Percentiles rank a stretch among this genome's conserved stretches.
Conservation (phyloP, 176 grass and related monocot species). For the Cenchrus fungigraminus region DNA sequence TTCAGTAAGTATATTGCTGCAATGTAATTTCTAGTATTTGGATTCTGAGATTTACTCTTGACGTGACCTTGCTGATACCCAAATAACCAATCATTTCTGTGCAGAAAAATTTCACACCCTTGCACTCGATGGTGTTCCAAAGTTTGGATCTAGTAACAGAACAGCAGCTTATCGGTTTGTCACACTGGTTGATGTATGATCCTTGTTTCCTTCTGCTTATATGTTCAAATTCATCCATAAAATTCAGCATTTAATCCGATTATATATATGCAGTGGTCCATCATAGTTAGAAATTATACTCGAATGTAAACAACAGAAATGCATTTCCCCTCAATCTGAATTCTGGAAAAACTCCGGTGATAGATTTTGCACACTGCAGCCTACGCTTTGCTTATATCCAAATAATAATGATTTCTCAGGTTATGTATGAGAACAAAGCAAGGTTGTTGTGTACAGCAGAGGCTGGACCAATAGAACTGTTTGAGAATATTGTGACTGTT, state of each 20-base stretch:
- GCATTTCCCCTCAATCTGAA: background rate
- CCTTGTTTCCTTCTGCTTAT: background rate
- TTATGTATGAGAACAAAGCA: constrained; percentile 92
- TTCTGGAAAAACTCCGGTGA: background rate
- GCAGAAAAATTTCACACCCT: constrained; percentile 94
- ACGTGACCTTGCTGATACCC: constrained; percentile 1
- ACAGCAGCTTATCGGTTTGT: constrained; percentile 91
- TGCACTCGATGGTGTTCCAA: constrained; percentile 81
- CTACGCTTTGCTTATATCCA: constrained; percentile 10
- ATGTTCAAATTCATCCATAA: background rate
- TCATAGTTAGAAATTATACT: background rate
- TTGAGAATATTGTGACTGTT: constrained; percentile 70
- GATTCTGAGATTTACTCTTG: background rate
- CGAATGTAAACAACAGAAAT: constrained; percentile 7
- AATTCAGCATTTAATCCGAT: background rate
- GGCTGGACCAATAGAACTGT: constrained; percentile 67
- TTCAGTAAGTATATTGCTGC: constrained; percentile 68
- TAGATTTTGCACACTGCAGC: background rate
- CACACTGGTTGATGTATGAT: constrained; percentile 89
- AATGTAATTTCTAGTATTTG: background rate
- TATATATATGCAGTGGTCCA: no score
- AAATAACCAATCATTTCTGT: background rate
- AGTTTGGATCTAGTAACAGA: constrained; percentile 79
- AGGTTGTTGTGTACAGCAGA: constrained; percentile 90
- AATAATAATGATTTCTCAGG: constrained; percentile 48